Conservation (phyloP, 108 stramenopile species). For the Fistulifera pelliculosa region DNA sequence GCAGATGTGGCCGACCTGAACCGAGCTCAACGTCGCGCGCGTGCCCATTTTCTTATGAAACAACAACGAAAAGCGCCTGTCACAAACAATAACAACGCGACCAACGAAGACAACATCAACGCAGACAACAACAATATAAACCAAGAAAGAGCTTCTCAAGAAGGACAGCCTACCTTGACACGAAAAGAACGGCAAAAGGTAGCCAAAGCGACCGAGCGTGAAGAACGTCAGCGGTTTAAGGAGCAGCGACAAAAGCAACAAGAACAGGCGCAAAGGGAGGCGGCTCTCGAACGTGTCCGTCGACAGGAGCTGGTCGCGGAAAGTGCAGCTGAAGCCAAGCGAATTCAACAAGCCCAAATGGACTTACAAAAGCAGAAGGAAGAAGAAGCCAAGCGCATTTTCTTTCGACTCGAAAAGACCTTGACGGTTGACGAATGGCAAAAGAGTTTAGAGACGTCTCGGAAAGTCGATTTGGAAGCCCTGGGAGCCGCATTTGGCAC, state of each 20-base stretch:
- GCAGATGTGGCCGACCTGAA: constrained; percentile 51
- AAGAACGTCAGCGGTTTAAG: constrained; percentile 44
- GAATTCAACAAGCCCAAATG: constrained; percentile 1
- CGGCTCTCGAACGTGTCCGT: background rate
- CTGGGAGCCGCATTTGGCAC: background rate
- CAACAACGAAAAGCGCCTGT: constrained; percentile 29
- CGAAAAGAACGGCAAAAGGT: constrained; percentile 60
- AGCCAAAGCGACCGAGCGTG: constrained; percentile 50
- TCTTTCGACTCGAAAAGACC: background rate
- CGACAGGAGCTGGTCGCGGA: constrained; percentile 14
- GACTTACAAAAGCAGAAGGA: constrained; percentile 15
- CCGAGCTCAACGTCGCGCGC: constrained; percentile 54
- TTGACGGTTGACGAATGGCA: constrained; percentile 5
- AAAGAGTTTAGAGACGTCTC: background rate
- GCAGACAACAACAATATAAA: too few relatives aligned
- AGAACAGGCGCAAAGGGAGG: constrained; percentile 18
- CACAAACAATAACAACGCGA: background rate
- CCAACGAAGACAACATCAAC: constrained; percentile 1
- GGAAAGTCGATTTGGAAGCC: background rate
- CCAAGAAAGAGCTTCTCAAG: too few relatives aligned
- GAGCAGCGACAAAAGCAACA: constrained; percentile 38
- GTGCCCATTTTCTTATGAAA: constrained; percentile 56
- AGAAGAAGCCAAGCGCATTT: constrained; percentile 25
- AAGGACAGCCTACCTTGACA: constrained; percentile 1
- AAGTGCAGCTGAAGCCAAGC: constrained; percentile 5